Evolutionary conservation across 768 basidiomycete species (phyloP), one percentile per base, ranked within the genome.

Genomic region (Mycena sanguinolenta): DNA sequence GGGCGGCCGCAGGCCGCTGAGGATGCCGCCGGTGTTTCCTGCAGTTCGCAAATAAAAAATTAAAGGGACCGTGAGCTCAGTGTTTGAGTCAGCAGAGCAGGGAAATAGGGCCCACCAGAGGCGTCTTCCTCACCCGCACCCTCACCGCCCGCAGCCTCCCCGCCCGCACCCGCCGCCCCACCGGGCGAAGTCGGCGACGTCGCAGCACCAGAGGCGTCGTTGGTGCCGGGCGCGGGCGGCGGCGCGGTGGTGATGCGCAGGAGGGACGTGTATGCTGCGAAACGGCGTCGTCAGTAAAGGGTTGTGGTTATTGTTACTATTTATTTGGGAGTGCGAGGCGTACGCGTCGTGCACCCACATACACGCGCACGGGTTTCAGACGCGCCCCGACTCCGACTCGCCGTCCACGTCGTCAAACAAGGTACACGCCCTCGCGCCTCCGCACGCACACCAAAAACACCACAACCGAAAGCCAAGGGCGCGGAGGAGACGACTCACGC

Each of bases 201-300:
- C 9, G 54, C 12, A 2, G 71, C 75, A 0, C 77, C 75, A n/a
- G n/a, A n/a, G n/a, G n/a, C n/a, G n/a, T n/a, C n/a, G n/a, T n/a
- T n/a, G 8, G 32, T 34, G 10, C 32, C 32, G 32, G 66, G 79
- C 23, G 80, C 74, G 8, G 84, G 82, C 21, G 91, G 90, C 5
- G 91, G 87, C 7, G 84, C 83, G 1, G 93, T 92, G 4, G 95
- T 94, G 59, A 97, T 91, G 49, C 95, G 87, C 27, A 97, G 82
- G 39, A 97, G 85, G 0, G 95, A 96, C 0, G 95, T 96, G 76
- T 97, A 97, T 14, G 95, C 94, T 95, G 64, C 52, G 2, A 4
- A 23, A 42, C 28, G 17, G 28, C 19, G 30, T 10, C 32, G 28
- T n/a, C n/a, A n/a, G n/a, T n/a, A n/a, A n/a, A n/a, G n/a, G n/a